Percentiles rank a stretch among this genome's conserved stretches.
These are phyloP conservation scores for Aspergillus pseudoterreus DNA, from an alignment of 2,329 filamentous ascomycete genomes.

Conservation along the genomic window DNA sequence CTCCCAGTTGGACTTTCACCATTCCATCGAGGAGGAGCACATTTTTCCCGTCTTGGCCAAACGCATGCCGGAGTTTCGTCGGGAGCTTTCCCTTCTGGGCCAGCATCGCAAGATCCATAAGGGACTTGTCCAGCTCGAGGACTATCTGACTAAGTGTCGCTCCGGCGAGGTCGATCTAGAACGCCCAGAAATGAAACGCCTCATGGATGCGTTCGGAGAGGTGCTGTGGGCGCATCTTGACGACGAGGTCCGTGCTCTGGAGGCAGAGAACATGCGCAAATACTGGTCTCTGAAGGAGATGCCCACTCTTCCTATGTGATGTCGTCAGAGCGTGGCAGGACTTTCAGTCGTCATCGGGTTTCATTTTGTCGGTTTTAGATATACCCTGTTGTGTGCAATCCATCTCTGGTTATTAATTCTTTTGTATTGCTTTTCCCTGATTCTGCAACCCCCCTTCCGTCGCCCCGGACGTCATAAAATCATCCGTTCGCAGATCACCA, in stretches of 20 bases:
- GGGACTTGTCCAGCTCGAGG: constrained; percentile 65
- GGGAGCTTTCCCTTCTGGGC: constrained; percentile 61
- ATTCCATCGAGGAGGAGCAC: constrained; percentile 76
- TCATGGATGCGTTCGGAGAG: constrained; percentile 74
- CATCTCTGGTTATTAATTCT: neutral
- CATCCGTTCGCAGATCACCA: no score
- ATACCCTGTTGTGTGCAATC: neutral
- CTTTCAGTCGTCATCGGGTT: neutral
- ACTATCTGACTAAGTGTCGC: constrained; percentile 62
- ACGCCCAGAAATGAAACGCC: constrained; percentile 58
- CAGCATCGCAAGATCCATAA: constrained; percentile 78
- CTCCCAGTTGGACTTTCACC: constrained; percentile 69
- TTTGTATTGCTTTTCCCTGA: neutral
- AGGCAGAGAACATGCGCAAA: constrained; percentile 81
- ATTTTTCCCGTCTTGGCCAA: constrained; percentile 74
- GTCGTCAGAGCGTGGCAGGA: neutral
- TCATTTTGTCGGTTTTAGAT: neutral
- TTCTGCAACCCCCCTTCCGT: neutral
- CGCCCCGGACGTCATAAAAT: neutral
- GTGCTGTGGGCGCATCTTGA: constrained; percentile 82
- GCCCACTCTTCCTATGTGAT: constrained; percentile 62
- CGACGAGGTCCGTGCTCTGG: constrained; percentile 73
- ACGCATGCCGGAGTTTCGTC: constrained; percentile 74
- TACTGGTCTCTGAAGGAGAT: constrained; percentile 80
- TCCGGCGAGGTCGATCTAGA: constrained; percentile 59